Percentiles rank a stretch among this genome's conserved stretches.
These are phyloP conservation scores for Casuarina cunninghamiana DNA, from an alignment of 306 rosid species.

Conservation along the genomic window DNA sequence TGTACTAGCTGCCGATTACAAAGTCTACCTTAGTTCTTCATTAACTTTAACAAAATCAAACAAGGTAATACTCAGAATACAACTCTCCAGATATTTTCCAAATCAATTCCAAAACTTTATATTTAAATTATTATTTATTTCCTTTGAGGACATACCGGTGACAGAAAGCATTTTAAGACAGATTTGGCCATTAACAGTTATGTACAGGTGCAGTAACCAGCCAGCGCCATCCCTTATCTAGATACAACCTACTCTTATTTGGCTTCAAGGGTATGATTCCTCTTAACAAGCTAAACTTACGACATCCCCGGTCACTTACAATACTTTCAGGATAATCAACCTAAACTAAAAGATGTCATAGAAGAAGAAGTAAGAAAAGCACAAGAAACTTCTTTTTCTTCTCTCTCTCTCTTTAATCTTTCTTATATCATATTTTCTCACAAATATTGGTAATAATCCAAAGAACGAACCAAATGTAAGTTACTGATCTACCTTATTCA, in stretches of 20 bases:
- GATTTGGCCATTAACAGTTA: not conserved
- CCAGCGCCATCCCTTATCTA: not conserved
- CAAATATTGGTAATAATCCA: not conserved
- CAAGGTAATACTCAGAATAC: not conserved
- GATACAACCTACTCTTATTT: not conserved
- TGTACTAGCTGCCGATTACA: not conserved
- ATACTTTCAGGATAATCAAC: no score
- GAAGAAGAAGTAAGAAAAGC: no score
- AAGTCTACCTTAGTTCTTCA: not conserved
- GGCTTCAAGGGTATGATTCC: slow-evolving; percentile 2
- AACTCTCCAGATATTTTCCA: not conserved
- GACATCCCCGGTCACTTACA: no score
- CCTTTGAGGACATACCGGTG: not conserved
- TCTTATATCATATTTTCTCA: not conserved
- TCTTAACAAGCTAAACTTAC: not conserved
- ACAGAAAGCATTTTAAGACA: not conserved
- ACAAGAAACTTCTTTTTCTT: not conserved
- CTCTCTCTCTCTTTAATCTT: not conserved
- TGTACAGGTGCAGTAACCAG: not conserved
- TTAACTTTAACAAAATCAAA: not conserved
- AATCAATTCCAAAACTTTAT: not conserved
- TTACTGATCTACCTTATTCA: not conserved
- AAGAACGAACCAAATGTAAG: not conserved
- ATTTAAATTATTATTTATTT: not conserved
- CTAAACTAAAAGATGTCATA: no score